Base-by-base conservation (phyloP, 2,329 filamentous ascomycete species). In the Simplicillium sp. region DNA sequence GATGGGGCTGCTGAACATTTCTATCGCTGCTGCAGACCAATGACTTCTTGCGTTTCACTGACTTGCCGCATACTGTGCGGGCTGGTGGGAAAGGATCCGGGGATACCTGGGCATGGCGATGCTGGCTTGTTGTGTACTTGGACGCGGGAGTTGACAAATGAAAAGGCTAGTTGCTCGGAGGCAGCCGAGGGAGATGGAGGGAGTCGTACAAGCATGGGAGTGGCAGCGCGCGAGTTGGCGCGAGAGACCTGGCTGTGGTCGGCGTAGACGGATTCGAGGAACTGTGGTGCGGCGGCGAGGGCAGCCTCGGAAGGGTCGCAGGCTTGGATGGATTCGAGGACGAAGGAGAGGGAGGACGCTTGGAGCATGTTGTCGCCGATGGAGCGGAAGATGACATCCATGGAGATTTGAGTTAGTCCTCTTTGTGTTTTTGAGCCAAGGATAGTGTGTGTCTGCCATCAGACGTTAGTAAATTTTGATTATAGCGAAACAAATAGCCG, bases 351-450 rank as follows among this genome's bases (percentile, higher is more conserved):
- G 3, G 68, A 64, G 17, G 66, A 66, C 17, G 72, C 65, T 39
- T 85, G 78, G 48, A 84, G 77, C 41, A 94, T 77, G 44, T 81
- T 84, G 14, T 75, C 66, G 43, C 78, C 79, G 38, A 95, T 78
- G 35, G 85, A 90, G 47, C 82, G 80, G 65, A 94, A 98, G 38
- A 97, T 73, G 33, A 94, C 76, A 55, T 97, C 90, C 41, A 98
- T 80, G 0, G 87, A 77, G 54, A 98, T 82, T 60, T 98, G 92
- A 0, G 88, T 94, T 40, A 98, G 67, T 46, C 92, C 92, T 48
- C 90, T 82, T 61, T 96, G 86, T 16, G 75, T 78, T 50, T 82
- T 83, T 11, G 87, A 94, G 41, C 92, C 92, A 13, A 98, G 75
- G 45, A 97, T 95, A 1, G 92, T 98, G 60, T 98, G 90, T 47